These are phyloP conservation scores for Nannizziopsis arthrosporioides DNA, from an alignment of 2,329 filamentous ascomycete species.

Conservation along the genomic window DNA sequence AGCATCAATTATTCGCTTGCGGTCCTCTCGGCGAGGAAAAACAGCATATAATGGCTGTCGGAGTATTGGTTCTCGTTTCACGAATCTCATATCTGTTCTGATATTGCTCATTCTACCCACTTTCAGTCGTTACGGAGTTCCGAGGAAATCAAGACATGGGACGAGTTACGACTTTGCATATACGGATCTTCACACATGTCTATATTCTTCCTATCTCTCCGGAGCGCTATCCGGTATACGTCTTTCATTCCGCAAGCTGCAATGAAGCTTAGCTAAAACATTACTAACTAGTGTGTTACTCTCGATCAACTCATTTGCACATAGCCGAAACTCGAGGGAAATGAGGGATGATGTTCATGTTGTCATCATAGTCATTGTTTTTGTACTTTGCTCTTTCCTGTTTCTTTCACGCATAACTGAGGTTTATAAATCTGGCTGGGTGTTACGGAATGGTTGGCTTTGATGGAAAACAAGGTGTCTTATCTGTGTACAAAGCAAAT, in stretches of 20 bases:
- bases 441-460: conserved; percentile 2
- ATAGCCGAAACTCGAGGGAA: neutral
- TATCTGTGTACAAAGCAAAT: too few species aligned
- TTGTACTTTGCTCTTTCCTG: conserved; percentile 1
- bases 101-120: neutral
- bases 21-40: neutral
- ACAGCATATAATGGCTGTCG: neutral
- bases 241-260: neutral
- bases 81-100: neutral
- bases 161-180: conserved; percentile 11
- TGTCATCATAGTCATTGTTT: neutral
- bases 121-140: conserved; percentile 10
- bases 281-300: neutral
- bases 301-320: neutral
- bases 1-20: neutral
- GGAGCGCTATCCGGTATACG: neutral
- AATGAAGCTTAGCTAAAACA: neutral
- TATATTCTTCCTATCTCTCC: conserved; percentile 6
- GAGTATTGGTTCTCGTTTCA: conserved; percentile 1
- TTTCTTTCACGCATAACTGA: neutral
- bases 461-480: neutral
- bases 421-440: neutral
- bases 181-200: conserved; percentile 5
- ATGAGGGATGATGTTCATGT: neutral
- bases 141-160: conserved; percentile 8